These are phyloP conservation scores for Helianthus annuus DNA, from an alignment of 129 eudicot genomes.

Conservation along the genomic window HanXRQr2.0-SUNRISE NC_035448.2:192967389-192967888, in stretches of 20 bases:
- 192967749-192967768: conserved; percentile 1
- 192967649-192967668: conserved; percentile 15
- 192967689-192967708: conserved; percentile 33
- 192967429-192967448: conserved; percentile 78
- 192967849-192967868: not conserved
- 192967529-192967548: conserved; percentile 87
- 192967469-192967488: not conserved
- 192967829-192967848: not conserved
- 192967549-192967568: conserved; percentile 91
- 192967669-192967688: not conserved
- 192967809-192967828: not conserved
- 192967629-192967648: conserved; percentile 25
- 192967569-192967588: conserved; percentile 99
- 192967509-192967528: conserved; percentile 59
- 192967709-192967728: conserved; percentile 28
- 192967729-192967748: not conserved
- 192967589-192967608: conserved; percentile 95
- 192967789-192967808: not conserved
- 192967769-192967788: not conserved
- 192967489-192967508: not conserved
- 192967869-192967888: too few species aligned
- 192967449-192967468: not conserved
- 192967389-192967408: conserved; percentile 57
- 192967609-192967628: conserved; percentile 58
- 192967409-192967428: conserved; percentile 95